Percentiles rank a stretch among this genome's conserved stretches.
Conservation (phyloP, 139 green algal species). For the Micractinium conductrix region DNA sequence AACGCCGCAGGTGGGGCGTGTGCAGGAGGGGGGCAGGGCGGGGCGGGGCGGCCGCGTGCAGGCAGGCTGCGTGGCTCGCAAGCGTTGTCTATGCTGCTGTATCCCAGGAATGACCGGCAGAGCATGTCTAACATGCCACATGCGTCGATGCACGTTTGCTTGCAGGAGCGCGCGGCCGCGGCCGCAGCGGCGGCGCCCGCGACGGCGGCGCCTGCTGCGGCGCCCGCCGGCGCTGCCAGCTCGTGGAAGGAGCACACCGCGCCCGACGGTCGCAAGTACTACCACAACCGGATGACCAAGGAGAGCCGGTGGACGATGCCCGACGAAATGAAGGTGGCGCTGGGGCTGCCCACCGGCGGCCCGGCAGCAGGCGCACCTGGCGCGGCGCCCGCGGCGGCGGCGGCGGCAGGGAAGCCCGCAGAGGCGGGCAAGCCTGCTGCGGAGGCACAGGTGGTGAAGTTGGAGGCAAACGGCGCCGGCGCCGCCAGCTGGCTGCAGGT, state of each 20-base stretch:
- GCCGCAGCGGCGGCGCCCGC: neutral
- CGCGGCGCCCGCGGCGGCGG: conserved; percentile 4
- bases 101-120: neutral
- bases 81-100: neutral
- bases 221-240: neutral
- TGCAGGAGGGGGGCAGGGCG: neutral
- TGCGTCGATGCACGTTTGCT: too few species aligned
- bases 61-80: neutral
- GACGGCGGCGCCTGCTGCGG: too few species aligned
- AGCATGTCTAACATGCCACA: too few species aligned
- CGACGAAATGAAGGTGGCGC: conserved; percentile 68
- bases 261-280: conserved; percentile 91
- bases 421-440: neutral
- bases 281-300: conserved; percentile 83
- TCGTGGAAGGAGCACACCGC: conserved; percentile 87
- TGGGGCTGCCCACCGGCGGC: conserved; percentile 16
- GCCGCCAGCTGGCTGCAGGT: neutral
- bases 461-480: neutral
- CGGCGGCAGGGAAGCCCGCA: neutral
- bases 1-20: conserved; percentile 27
- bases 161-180: conserved; percentile 10
- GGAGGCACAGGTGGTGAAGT: conserved; percentile 32
- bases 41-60: neutral
- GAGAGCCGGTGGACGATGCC: conserved; percentile 87
- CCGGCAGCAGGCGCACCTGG: conserved; percentile 5